Percentiles rank a stretch among this genome's conserved stretches.
phyloP scores from a whole-genome alignment of 1,284 basidiomycete species.

The Marasmius oreades region DNA sequence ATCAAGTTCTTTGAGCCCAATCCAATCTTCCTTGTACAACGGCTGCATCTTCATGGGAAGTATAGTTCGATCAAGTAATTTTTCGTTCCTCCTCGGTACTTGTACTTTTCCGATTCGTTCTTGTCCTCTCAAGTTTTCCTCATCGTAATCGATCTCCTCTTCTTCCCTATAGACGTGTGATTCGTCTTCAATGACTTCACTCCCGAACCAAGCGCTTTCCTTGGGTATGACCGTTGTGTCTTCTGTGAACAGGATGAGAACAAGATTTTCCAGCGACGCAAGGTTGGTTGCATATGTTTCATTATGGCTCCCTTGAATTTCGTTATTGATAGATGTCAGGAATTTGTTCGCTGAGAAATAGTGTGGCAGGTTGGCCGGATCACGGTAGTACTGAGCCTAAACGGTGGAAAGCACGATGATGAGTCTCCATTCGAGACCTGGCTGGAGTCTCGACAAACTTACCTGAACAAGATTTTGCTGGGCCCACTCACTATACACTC shows the following conservation, averaged over 20 bases:
- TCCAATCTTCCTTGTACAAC: constrained; percentile 85
- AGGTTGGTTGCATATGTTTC: constrained; percentile 59
- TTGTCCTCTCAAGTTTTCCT: neutral
- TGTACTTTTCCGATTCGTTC: neutral
- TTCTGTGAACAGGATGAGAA: constrained; percentile 65
- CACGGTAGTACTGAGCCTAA: constrained; percentile 92
- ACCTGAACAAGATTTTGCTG: constrained; percentile 82
- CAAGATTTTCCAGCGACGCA: constrained; percentile 52
- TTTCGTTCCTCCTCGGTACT: neutral
- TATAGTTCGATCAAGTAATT: constrained; percentile 28
- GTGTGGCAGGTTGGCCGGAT: constrained; percentile 67
- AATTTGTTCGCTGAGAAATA: constrained; percentile 75
- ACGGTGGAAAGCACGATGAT: neutral
- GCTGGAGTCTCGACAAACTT: constrained; percentile 15
- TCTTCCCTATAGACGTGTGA: constrained; percentile 1
- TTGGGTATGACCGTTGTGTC: constrained; percentile 81
- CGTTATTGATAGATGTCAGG: constrained; percentile 75
- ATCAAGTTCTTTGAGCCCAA: constrained; percentile 79
- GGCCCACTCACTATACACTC: constrained; percentile 82
- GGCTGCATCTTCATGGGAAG: constrained; percentile 75
- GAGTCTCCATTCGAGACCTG: neutral
- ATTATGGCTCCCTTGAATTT: constrained; percentile 51
- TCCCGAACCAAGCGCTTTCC: constrained; percentile 84
- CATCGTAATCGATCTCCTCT: neutral
- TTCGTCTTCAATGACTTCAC: constrained; percentile 46